phyloP scores from a whole-genome alignment of 345 rosid genomes.

The Kernera saxatilis region DNA sequence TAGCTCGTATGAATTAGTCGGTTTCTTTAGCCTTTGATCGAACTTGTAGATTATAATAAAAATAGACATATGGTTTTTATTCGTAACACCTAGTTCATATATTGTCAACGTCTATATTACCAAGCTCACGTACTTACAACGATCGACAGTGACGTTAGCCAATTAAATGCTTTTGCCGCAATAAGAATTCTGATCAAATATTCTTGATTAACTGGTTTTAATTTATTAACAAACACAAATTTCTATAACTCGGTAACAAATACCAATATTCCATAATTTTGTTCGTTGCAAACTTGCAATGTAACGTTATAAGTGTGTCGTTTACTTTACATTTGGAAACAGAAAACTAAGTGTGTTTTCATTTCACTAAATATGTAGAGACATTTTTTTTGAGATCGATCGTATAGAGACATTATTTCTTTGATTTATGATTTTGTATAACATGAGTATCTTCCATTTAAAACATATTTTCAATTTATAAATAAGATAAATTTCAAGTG shows the following conservation, averaged over 20 bases:
- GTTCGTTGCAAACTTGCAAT: no score
- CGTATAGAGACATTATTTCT: not conserved
- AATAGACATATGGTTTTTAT: not conserved
- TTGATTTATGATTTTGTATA: not conserved
- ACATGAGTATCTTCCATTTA: not conserved
- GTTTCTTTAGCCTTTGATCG: not conserved
- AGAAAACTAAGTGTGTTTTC: no score
- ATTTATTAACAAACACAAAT: not conserved
- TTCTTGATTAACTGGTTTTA: not conserved
- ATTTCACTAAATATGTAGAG: no score
- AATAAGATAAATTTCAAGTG: not conserved
- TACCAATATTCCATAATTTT: no score
- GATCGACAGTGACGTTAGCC: constrained; percentile 11
- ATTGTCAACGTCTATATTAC: constrained; percentile 20
- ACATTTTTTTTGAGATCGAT: no score
- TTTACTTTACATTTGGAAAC: no score
- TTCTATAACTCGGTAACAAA: not conserved
- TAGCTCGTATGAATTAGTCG: not conserved
- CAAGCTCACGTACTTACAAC: constrained; percentile 15
- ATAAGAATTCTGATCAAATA: not conserved
- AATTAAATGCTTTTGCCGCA: constrained; percentile 7
- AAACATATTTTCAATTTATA: not conserved
- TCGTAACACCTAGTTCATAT: constrained; percentile 8
- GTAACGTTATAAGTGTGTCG: no score
- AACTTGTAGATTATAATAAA: not conserved